Conservation (phyloP, 2,329 filamentous ascomycete species). For the Pseudogymnoascus sp. region DNA sequence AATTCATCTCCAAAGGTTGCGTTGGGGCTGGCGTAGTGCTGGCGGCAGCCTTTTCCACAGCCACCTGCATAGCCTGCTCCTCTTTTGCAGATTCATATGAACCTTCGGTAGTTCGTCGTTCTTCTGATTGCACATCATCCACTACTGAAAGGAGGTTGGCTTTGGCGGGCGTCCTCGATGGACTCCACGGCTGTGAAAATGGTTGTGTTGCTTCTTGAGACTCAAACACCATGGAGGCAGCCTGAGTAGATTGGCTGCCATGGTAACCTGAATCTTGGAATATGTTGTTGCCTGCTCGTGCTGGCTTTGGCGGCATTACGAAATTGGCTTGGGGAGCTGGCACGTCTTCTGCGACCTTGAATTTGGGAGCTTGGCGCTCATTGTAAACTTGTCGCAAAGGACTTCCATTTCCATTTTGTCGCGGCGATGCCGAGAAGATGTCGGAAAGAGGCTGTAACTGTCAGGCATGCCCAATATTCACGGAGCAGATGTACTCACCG, state of each 20-base stretch:
- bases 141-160: not conserved
- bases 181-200: constrained; percentile 26
- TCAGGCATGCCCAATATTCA: constrained; percentile 19
- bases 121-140: constrained; percentile 18
- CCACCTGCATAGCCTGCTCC: constrained; percentile 32
- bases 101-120: constrained; percentile 22
- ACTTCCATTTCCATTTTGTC: constrained; percentile 39
- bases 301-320: constrained; percentile 13
- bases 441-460: constrained; percentile 48
- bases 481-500: constrained; percentile 42
- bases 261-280: constrained; percentile 62
- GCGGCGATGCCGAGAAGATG: constrained; percentile 49
- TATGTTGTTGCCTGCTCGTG: constrained; percentile 23
- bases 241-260: constrained; percentile 45
- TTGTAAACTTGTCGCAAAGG: constrained; percentile 31
- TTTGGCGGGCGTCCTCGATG: constrained; percentile 26
- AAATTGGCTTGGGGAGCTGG: constrained; percentile 13
- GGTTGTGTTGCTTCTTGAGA: not conserved
- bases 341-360: constrained; percentile 52
- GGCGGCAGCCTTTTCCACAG: constrained; percentile 12
- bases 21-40: not conserved
- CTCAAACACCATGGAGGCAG: constrained; percentile 5
- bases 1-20: not conserved
- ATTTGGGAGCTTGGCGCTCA: constrained; percentile 36
- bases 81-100: constrained; percentile 38